Base-by-base conservation (phyloP, 225 moss, liverwort and hornwort genomes). In the Rhytidiadelphus loreus region DNA sequence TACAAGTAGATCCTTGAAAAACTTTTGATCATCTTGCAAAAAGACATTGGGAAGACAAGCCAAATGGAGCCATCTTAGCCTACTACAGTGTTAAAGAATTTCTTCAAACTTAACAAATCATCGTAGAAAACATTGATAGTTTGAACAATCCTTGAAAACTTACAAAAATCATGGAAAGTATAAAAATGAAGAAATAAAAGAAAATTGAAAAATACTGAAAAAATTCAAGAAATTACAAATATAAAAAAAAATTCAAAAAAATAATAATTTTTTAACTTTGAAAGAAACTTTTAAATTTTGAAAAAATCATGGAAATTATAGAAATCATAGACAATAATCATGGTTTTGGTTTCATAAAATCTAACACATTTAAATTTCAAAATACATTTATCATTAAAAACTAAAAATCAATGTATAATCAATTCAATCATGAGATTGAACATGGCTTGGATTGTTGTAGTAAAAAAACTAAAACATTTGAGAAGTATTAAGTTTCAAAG, bases 1-100 rank as follows among this genome's bases (percentile, higher is more conserved):
- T 39, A 6, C 15, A 70, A 41, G 41, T 8, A 41, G 15, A 70
- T 15, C 5, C 15, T 41, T 70, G 0, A 41, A n/a, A 70, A 7
- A 8, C 13, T 15, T 39, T 25, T 13, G 5, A 70, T 41, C 41
- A 70, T 70, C 13, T 39, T 39, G 7, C 18, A 39, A 69, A 39
- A 13, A 39, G 23, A 4, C 7, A 23, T 23, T 69, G 7, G 13
- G 0, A 4, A 15, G 15, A 41, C 0, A 0, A 1, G 14, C 1
- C 14, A 39, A 13, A 39, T 25, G 8, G 3, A 70, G 5, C 41
- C 70, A 41, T 41, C 41, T 8, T 3, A 1, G 5, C 3, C 25
- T 71, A 26, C 4, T 26, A 15, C 15, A 26, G 16, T 41, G 2
- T 5, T 25, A 41, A 41, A 13, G 1, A 70, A 41, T 5, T 24